phyloP scores from a whole-genome alignment of 2,329 filamentous ascomycete species.

The Camillea tinctor region DNA sequence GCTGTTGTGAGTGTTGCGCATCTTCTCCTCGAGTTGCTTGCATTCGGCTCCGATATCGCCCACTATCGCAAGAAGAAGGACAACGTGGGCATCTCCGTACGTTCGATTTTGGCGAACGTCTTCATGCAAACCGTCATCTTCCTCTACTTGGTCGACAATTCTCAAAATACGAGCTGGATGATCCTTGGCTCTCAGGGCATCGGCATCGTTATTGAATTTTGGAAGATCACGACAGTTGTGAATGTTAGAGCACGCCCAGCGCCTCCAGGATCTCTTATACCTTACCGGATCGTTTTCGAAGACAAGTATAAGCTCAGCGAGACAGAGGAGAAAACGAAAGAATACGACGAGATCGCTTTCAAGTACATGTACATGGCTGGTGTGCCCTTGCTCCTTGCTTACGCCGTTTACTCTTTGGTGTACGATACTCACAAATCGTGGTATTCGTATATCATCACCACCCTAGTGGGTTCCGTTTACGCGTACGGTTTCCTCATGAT shows the following conservation, averaged over 20 bases:
- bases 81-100: slow-evolving; percentile 92
- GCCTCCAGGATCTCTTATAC: slow-evolving; percentile 66
- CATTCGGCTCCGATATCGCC: slow-evolving; percentile 95
- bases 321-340: slow-evolving; percentile 95
- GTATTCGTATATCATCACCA: slow-evolving; percentile 95
- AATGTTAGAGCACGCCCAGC: slow-evolving; percentile 77
- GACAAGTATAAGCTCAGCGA: slow-evolving; percentile 96
- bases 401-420: slow-evolving; percentile 84
- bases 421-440: slow-evolving; percentile 97
- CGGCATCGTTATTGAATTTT: slow-evolving; percentile 68
- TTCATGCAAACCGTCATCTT: slow-evolving; percentile 98
- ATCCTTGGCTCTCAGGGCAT: slow-evolving; percentile 91
- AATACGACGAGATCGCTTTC: slow-evolving; percentile 98
- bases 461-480: slow-evolving; percentile 92
- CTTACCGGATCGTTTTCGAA: slow-evolving; percentile 81
- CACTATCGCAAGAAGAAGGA: slow-evolving; percentile 99
- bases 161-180: slow-evolving; percentile 98
- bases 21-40: slow-evolving; percentile 92
- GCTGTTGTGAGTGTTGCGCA: slow-evolving; percentile 82
- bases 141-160: slow-evolving; percentile 95
- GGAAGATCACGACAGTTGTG: slow-evolving; percentile 97
- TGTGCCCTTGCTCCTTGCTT: slow-evolving; percentile 84
- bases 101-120: slow-evolving; percentile 93
- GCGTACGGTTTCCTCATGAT: slow-evolving; percentile 99
- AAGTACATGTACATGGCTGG: slow-evolving; percentile 92